A percentile compares a stretch with the other conserved stretches of the same genome.
phyloP scores from a whole-genome alignment of 495 filamentous ascomycete genomes.

The Neurospora pannonica region DNA sequence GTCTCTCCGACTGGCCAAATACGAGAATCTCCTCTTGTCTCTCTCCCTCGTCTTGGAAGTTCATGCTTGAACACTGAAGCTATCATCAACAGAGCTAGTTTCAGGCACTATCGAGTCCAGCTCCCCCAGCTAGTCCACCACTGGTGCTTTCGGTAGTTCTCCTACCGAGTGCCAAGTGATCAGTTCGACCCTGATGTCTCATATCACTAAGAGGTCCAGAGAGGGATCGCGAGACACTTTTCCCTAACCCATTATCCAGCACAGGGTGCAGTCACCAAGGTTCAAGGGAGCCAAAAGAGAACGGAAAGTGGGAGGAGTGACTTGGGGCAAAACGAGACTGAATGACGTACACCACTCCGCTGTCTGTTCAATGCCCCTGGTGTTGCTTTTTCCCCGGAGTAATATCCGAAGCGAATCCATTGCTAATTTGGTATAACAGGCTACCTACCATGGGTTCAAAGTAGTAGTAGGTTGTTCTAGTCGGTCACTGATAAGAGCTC shows the following conservation, averaged over 20 bases:
- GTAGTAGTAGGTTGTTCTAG: not conserved
- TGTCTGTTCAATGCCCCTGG: not conserved
- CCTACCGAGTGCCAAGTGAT: not conserved
- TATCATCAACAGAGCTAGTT: not conserved
- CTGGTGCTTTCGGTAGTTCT: not conserved
- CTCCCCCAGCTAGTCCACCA: not conserved
- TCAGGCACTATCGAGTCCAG: not conserved
- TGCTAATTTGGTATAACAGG: not conserved
- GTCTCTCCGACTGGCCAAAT: not conserved
- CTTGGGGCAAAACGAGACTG: not conserved
- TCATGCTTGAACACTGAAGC: not conserved
- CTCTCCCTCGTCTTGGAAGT: not conserved
- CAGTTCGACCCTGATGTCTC: not conserved
- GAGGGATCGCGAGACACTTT: not conserved
- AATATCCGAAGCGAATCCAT: not conserved
- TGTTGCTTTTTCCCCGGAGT: not conserved
- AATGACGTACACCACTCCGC: not conserved
- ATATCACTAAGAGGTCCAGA: no score
- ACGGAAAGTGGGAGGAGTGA: not conserved
- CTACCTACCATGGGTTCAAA: not conserved
- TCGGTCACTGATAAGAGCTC: no score
- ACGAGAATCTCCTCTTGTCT: not conserved
- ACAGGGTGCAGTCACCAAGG: no score
- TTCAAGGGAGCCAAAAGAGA: no score
- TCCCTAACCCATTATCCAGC: not conserved